Conservation (phyloP, 2,329 filamentous ascomycete genomes). For the Nemania sp. region DNA sequence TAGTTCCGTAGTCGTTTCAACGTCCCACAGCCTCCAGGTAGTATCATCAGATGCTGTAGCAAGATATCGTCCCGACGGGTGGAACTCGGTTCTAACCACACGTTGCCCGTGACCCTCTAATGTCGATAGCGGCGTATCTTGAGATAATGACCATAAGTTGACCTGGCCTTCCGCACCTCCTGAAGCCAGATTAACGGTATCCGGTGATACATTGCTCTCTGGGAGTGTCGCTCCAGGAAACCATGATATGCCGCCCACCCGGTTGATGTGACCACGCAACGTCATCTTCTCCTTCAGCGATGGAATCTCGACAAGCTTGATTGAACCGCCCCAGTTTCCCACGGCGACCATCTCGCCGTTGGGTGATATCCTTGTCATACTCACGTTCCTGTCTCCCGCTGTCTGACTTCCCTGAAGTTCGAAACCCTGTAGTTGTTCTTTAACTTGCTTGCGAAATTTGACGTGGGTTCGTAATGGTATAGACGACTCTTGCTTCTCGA, state of each 20-base stretch:
- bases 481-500: constrained; percentile 77
- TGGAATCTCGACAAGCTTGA: constrained; percentile 84
- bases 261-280: constrained; percentile 82
- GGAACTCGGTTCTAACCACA: constrained; percentile 91
- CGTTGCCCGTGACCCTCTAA: constrained; percentile 82
- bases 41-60: constrained; percentile 95
- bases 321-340: constrained; percentile 89
- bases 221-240: constrained; percentile 78
- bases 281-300: constrained; percentile 75
- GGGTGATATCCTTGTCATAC: constrained; percentile 88
- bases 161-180: constrained; percentile 87
- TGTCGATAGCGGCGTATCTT: constrained; percentile 83
- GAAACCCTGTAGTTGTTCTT: constrained; percentile 78
- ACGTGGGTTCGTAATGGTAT: constrained; percentile 89
- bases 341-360: constrained; percentile 81
- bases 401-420: constrained; percentile 94
- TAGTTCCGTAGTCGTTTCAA: constrained; percentile 81
- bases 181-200: constrained; percentile 82
- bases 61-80: constrained; percentile 86
- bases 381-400: constrained; percentile 85
- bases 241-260: constrained; percentile 90
- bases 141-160: constrained; percentile 84
- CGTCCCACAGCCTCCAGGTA: constrained; percentile 92
- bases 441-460: constrained; percentile 86
- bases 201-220: constrained; percentile 69